Evolutionary conservation across 176 grass and related monocot species (phyloP), one percentile per base, ranked within the genome.

Genomic region (Thinopyrum elongatum): DNA sequence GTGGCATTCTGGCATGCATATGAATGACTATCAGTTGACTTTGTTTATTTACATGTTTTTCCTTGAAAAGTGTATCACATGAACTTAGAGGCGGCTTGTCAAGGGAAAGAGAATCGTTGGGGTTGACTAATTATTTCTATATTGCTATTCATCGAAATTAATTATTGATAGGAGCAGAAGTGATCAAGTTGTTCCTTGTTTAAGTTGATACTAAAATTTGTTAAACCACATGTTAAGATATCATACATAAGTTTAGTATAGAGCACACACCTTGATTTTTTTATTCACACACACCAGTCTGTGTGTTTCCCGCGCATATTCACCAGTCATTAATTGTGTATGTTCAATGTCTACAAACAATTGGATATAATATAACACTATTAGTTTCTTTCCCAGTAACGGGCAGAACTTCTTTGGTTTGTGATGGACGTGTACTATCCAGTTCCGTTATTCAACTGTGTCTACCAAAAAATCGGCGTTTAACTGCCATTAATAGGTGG

Each of bases 71-170:
- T 80, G 31, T 76, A 13, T 33, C 22, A 16, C 10, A 10, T 11
- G 36, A 76, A 61, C 34, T 80, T 70, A 30, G 0, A 31, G 17
- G 27, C 3, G 21, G n/a, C 51, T 78, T 19, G 16, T 53, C 16
- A 53, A 53, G 49, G 49, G 19, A 53, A 57, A 21, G 19, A 57
- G 17, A 16, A 22, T 79, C 42, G 1, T 72, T 64, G 10, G 6
- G 28, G 19, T 82, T 76, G 63, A 36, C 7, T 83, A 70, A 2
- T 84, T 75, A 46, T 85, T 65, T 80, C 44, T 89, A 3, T 70
- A 55, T 66, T 72, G 41, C 25, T 25, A 12, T 6, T 60, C 5
- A 29, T 74, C 3, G 38, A 34, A 66, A 41, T 67, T 42, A 60
- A 80, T 47, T 47, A 47, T 47, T 47, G 13, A 47, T 47, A 47